Base-by-base conservation (phyloP, 148 eudicot genomes). In the Persicaria tinctoria region DNA sequence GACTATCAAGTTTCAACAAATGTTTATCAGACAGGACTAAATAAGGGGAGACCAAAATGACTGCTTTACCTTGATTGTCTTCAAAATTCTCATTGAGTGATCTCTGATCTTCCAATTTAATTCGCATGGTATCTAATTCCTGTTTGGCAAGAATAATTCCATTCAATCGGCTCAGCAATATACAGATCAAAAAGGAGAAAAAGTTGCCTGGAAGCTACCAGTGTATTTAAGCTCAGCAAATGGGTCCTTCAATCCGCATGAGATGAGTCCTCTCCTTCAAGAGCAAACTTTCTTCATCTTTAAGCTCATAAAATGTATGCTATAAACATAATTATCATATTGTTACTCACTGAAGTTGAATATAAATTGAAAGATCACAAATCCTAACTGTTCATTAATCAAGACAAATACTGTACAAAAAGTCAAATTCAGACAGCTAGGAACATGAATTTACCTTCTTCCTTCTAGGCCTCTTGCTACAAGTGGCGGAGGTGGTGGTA, bases 31-130 rank as follows among this genome's bases (percentile, higher is more conserved):
- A 27, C 32, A 5, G 18, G 2, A 70, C 6, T 17, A 70, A 74
- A 44, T 20, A 38, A 59, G 66, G n/a, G n/a, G n/a, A n/a, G n/a
- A n/a, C n/a, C n/a, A n/a, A n/a, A n/a, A n/a, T n/a, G n/a, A n/a
- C 1, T 20, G 66, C 38, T 5, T 73, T 81, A 89, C 93, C 90
- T 89, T 89, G 41, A 80, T 80, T 78, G 85, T 82, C 84, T 85
- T 89, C 74, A n/a, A 89, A 74, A 66, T 80, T 84, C 49, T 84
- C 83, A 12, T 87, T 84, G 73, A 82, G 59, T 23, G 83, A 79
- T 81, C 78, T 80, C 73, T 86, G 87, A 57, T 87, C 80, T 8
- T 82, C 78, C 50, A 87, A 27, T 5, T 85, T 81, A 8, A 66
- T 74, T 1, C 51, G 88, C 69, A 89, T 48, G 23, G 82, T 75